Conservation (phyloP, 306 rosid species). For the Quercus berberidifolia region DNA sequence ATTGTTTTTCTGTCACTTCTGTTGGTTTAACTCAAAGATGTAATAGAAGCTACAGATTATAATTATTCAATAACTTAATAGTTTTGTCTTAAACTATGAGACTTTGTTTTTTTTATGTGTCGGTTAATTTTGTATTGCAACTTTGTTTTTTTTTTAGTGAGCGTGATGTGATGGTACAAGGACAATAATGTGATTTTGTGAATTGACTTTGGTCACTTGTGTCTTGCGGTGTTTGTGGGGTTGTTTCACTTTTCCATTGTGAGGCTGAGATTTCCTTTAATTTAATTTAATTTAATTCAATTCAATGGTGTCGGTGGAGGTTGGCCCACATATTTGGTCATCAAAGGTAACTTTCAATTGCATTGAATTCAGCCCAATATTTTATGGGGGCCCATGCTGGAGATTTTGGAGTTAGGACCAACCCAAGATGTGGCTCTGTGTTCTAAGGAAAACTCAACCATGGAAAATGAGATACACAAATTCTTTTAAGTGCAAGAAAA, state of each 20-base stretch:
- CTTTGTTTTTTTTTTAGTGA: background rate
- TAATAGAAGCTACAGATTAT: background rate
- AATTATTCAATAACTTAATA: background rate
- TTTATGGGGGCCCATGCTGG: background rate
- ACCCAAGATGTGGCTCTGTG: background rate
- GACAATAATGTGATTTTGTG: background rate
- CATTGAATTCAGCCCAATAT: background rate
- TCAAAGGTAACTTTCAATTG: background rate
- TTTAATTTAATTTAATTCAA: background rate
- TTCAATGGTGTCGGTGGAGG: constrained; percentile 25
- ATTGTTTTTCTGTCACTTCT: background rate
- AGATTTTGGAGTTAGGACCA: background rate
- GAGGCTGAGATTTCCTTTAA: background rate
- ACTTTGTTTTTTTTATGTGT: background rate
- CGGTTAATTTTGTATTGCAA: background rate
- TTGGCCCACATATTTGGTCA: background rate
- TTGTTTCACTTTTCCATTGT: background rate
- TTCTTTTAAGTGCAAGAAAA: too few relatives aligned
- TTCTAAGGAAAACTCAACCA: background rate
- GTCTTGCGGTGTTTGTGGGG: too few relatives aligned
- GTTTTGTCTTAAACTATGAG: background rate
- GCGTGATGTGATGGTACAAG: background rate
- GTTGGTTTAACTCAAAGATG: constrained; percentile 2
- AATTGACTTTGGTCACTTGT: background rate
- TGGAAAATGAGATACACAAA: too few relatives aligned